Conservation (phyloP, 345 rosid genomes). For the Isatis tinctoria region DNA sequence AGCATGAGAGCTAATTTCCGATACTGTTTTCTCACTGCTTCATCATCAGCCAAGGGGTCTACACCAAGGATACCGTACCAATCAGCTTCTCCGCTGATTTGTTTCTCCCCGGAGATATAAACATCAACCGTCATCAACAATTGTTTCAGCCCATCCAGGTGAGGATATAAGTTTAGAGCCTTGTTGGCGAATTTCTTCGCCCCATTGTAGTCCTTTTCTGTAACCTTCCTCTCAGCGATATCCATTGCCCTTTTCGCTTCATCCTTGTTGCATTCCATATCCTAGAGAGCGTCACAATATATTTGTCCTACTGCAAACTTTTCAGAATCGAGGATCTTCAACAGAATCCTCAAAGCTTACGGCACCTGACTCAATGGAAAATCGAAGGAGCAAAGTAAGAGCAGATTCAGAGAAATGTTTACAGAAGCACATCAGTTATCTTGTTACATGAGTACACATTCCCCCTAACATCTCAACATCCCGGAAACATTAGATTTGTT, state of each 20-base stretch:
- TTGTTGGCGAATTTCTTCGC: constrained; percentile 72
- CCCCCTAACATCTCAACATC: neutral
- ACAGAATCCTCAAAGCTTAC: constrained; percentile 6
- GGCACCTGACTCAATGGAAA: constrained; percentile 10
- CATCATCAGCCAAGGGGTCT: constrained; percentile 60
- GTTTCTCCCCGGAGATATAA: constrained; percentile 61
- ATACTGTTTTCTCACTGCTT: constrained; percentile 58
- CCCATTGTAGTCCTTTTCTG: constrained; percentile 60
- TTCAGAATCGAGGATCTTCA: constrained; percentile 2
- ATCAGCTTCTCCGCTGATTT: constrained; percentile 56
- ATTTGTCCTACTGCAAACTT: neutral
- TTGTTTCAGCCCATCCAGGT: constrained; percentile 60
- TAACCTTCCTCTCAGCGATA: constrained; percentile 77
- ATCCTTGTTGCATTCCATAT: constrained; percentile 90
- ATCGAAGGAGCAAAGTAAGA: neutral
- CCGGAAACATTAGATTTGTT: constrained; percentile 1
- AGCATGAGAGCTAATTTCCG: constrained; percentile 63
- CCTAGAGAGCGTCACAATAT: neutral
- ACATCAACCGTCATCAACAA: constrained; percentile 62
- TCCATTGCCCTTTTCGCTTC: constrained; percentile 85
- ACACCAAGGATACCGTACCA: constrained; percentile 80
- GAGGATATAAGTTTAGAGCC: constrained; percentile 75
- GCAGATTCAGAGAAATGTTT: neutral
- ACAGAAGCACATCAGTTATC: neutral
- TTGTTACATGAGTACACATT: neutral